phyloP scores from a whole-genome alignment of 2,329 filamentous ascomycete genomes.

The Colletotrichum sp. region DNA sequence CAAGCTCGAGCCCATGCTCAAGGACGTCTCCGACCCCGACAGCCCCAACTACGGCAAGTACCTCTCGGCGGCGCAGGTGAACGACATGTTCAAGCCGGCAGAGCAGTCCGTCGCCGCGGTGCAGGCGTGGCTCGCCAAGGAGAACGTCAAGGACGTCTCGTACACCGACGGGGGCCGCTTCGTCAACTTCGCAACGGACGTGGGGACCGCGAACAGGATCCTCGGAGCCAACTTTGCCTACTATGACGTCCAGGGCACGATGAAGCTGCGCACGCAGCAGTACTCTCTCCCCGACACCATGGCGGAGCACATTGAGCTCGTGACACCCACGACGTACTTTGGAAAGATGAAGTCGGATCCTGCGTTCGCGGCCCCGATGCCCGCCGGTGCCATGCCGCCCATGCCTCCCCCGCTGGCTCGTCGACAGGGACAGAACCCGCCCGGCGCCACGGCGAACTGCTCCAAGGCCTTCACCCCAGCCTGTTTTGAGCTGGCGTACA shows the following conservation, averaged over 20 bases:
- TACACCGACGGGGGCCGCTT: constrained; percentile 23
- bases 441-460: constrained; percentile 26
- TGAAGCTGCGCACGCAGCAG: constrained; percentile 34
- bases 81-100: constrained; percentile 26
- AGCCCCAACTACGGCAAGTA: constrained; percentile 31
- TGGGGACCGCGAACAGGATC: constrained; percentile 40
- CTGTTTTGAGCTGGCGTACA: constrained; percentile 54
- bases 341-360: constrained; percentile 31
- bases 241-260: constrained; percentile 40
- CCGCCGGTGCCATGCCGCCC: neutral
- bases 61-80: constrained; percentile 25
- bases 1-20: constrained; percentile 27
- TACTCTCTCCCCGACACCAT: constrained; percentile 38
- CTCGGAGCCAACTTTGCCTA: constrained; percentile 47
- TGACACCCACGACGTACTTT: constrained; percentile 53
- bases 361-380: neutral
- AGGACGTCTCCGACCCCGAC: constrained; percentile 26
- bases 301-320: constrained; percentile 42
- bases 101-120: constrained; percentile 24
- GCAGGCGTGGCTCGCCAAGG: constrained; percentile 25
- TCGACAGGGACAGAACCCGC: constrained; percentile 11
- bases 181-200: constrained; percentile 38
- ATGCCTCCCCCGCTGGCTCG: neutral
- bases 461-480: constrained; percentile 44
- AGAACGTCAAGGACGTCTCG: constrained; percentile 19